These are phyloP conservation scores for Rhynchosporium secalis DNA, from an alignment of 2,329 filamentous ascomycete genomes.

Conservation along the genomic window DNA sequence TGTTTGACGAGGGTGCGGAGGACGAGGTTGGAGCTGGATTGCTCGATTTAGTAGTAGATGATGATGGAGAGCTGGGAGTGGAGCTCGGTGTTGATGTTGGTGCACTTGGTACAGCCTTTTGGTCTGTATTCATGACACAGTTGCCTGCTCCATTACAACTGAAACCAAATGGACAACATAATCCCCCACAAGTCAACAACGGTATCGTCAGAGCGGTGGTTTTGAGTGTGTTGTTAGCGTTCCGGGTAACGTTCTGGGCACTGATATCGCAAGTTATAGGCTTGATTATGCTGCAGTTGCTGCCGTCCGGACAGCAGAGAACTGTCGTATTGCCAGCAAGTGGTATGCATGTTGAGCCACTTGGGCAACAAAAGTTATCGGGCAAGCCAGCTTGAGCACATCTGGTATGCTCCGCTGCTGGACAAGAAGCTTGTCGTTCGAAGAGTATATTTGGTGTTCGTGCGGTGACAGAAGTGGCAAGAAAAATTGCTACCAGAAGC, in stretches of 20 bases:
- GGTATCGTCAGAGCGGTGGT: slow-evolving; percentile 60
- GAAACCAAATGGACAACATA: slow-evolving; percentile 74
- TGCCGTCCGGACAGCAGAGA: slow-evolving; percentile 66
- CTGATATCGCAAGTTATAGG: slow-evolving; percentile 64
- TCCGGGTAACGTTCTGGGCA: slow-evolving; percentile 57
- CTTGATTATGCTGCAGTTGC: slow-evolving; percentile 59
- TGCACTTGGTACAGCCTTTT: slow-evolving; percentile 41
- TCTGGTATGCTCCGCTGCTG: slow-evolving; percentile 49
- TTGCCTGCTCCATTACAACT: slow-evolving; percentile 48
- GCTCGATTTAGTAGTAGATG: slow-evolving; percentile 28
- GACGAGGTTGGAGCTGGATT: slow-evolving; percentile 15
- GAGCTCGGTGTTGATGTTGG: slow-evolving; percentile 23
- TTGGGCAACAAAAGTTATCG: slow-evolving; percentile 65
- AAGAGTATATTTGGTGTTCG: slow-evolving; percentile 45
- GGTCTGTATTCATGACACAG: slow-evolving; percentile 56
- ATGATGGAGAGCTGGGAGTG: slow-evolving; percentile 24
- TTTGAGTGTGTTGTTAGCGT: slow-evolving; percentile 63
- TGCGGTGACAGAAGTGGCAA: slow-evolving; percentile 44
- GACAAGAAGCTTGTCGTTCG: slow-evolving; percentile 51
- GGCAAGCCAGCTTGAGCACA: slow-evolving; percentile 55
- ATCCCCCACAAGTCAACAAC: slow-evolving; percentile 57
- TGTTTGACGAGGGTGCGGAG: slow-evolving; percentile 19
- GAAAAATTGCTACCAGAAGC: slow-evolving; percentile 30
- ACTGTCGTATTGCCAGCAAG: slow-evolving; percentile 66
- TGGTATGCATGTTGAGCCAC: slow-evolving; percentile 54